Percentiles rank a stretch among this genome's conserved stretches.
Evolutionary conservation across 2,329 filamentous ascomycete genomes (phyloP).

Genomic region (Beauveria asiatica): DNA sequence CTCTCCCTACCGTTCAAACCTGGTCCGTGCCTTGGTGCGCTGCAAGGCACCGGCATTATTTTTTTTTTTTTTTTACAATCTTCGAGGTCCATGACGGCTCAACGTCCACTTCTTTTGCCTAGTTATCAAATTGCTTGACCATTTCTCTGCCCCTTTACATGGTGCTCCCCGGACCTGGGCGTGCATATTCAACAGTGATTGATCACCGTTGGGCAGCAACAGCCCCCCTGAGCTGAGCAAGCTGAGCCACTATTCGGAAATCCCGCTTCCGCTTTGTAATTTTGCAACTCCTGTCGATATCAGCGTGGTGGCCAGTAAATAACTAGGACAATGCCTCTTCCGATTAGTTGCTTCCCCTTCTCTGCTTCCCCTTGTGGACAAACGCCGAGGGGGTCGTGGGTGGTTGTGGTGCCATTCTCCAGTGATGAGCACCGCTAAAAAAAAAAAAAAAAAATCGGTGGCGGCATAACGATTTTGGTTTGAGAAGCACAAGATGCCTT

Average conservation of each 20-base stretch:
- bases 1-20: not conserved
- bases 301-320: not conserved
- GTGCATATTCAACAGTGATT: too few relatives aligned
- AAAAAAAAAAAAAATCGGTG: too few relatives aligned
- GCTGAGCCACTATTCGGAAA: not conserved
- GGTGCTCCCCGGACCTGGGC: not conserved
- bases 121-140: too few relatives aligned
- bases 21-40: not conserved
- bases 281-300: not conserved
- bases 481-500: too few relatives aligned
- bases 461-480: too few relatives aligned
- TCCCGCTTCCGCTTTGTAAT: too few relatives aligned
- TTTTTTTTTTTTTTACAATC: too few relatives aligned
- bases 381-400: not conserved
- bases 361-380: not conserved
- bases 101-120: too few relatives aligned
- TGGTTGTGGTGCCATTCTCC: not conserved
- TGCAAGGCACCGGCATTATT: not conserved
- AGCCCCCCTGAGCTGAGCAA: not conserved
- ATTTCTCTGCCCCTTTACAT: not conserved
- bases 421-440: not conserved
- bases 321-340: not conserved
- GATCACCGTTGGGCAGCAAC: too few relatives aligned
- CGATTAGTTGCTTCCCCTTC: not conserved
- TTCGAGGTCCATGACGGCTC: too few relatives aligned